Conservation (phyloP, 1,284 basidiomycete genomes). For the Pseudozyma tsukubaensis region DNA sequence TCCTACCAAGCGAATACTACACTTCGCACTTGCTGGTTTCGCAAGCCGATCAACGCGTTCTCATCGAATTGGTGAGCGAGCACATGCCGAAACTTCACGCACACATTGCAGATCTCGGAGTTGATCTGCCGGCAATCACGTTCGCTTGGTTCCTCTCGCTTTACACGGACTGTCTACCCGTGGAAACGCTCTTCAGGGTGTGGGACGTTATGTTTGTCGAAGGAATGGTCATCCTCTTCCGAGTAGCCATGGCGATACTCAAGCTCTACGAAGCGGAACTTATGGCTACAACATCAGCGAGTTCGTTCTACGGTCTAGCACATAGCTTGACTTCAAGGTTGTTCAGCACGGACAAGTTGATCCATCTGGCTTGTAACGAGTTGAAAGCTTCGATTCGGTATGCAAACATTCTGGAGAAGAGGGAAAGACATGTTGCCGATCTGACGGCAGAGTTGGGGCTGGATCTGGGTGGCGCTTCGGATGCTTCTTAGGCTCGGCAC, state of each 20-base stretch:
- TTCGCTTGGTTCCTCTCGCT: conserved; percentile 98
- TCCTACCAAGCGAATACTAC: conserved; percentile 70
- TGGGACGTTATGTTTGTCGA: conserved; percentile 94
- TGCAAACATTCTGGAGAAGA: conserved; percentile 77
- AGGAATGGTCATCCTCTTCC: conserved; percentile 86
- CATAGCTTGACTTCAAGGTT: conserved; percentile 87
- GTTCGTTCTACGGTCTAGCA: conserved; percentile 85
- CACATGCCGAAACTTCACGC: conserved; percentile 79
- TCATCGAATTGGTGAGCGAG: conserved; percentile 86
- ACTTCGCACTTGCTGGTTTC: conserved; percentile 75
- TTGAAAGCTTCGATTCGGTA: conserved; percentile 77
- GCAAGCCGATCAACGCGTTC: conserved; percentile 89
- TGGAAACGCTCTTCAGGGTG: conserved; percentile 74
- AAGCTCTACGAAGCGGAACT: conserved; percentile 85
- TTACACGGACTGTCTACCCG: conserved; percentile 94
- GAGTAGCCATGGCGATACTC: conserved; percentile 86
- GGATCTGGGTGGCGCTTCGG: background rate
- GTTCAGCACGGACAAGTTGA: conserved; percentile 89
- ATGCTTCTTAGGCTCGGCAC: conserved; percentile 1
- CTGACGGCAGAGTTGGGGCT: conserved; percentile 36
- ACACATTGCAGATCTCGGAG: conserved; percentile 82
- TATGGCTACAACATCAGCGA: conserved; percentile 81
- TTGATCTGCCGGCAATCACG: conserved; percentile 92
- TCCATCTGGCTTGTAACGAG: conserved; percentile 74
- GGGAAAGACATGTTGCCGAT: conserved; percentile 72